These are phyloP conservation scores for Boletus austroedulis DNA, from an alignment of 1,284 basidiomycete genomes.

Conservation along the genomic window DNA sequence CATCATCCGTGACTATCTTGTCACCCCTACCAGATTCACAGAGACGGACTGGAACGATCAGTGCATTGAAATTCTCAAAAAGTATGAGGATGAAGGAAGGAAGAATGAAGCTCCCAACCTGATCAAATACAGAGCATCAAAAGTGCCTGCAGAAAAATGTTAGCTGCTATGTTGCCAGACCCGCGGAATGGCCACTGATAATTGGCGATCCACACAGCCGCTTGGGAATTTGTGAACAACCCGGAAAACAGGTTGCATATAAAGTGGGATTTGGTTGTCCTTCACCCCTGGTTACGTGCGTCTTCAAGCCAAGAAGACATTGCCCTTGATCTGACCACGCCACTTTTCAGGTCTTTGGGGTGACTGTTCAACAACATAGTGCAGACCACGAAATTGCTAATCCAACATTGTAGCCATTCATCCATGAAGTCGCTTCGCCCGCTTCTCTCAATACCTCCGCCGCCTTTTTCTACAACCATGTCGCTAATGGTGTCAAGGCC, in stretches of 20 bases:
- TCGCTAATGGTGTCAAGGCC: slow-evolving; percentile 29
- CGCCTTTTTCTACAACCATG: slow-evolving; percentile 31
- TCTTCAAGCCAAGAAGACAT: background rate
- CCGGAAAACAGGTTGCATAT: slow-evolving; percentile 45
- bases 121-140: slow-evolving; percentile 57
- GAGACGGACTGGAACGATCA: slow-evolving; percentile 67
- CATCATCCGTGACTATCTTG: slow-evolving; percentile 37
- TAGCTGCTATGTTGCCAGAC: too few relatives aligned
- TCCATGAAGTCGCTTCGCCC: slow-evolving; percentile 47
- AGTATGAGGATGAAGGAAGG: slow-evolving; percentile 51
- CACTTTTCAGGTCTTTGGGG: slow-evolving; percentile 35
- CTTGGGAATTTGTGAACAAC: slow-evolving; percentile 54
- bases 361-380: slow-evolving; percentile 19
- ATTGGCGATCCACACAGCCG: slow-evolving; percentile 33
- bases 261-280: slow-evolving; percentile 52
- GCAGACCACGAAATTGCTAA: background rate
- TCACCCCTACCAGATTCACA: slow-evolving; percentile 32
- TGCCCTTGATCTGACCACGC: background rate
- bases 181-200: too few relatives aligned
- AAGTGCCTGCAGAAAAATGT: slow-evolving; percentile 69
- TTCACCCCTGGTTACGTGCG: slow-evolving; percentile 59
- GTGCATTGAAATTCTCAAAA: slow-evolving; percentile 50
- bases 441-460: slow-evolving; percentile 50
- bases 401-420: slow-evolving; percentile 35
- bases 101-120: slow-evolving; percentile 39